Conservation (phyloP, 371 early-diverging fungal genomes). For the Mortierella sp. region DNA sequence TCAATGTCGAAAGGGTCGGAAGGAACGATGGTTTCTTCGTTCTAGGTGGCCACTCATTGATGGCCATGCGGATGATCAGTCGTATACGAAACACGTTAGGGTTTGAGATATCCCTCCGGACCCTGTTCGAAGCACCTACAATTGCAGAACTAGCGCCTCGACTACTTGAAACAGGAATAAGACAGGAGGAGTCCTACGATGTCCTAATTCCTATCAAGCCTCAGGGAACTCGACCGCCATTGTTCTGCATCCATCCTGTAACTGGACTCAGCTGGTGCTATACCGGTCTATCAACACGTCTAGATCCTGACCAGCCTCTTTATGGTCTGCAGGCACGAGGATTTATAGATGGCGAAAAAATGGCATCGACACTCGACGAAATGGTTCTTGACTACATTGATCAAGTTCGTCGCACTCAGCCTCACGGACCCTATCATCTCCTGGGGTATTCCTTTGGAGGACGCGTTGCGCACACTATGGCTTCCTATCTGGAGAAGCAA, state of each 20-base stretch:
- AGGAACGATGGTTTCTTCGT: too few relatives aligned
- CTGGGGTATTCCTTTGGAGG: conserved; percentile 21
- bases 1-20: too few relatives aligned
- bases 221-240: conserved; percentile 4
- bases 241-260: conserved; percentile 23
- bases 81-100: background rate
- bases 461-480: conserved; percentile 5
- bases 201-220: conserved; percentile 11
- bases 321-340: conserved; percentile 32
- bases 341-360: conserved; percentile 1
- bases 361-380: conserved; percentile 7
- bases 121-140: background rate
- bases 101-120: background rate
- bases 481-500: background rate
- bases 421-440: conserved; percentile 18
- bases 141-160: conserved; percentile 5
- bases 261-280: conserved; percentile 18
- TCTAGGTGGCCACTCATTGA: too few relatives aligned
- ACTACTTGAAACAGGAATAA: background rate
- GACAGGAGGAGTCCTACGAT: background rate
- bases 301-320: conserved; percentile 17
- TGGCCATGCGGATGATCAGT: background rate
- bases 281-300: background rate
- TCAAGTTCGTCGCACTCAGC: conserved; percentile 22
- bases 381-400: conserved; percentile 16